Conservation (phyloP, 768 basidiomycete genomes). For the Hygrocybe coccinea region DNA sequence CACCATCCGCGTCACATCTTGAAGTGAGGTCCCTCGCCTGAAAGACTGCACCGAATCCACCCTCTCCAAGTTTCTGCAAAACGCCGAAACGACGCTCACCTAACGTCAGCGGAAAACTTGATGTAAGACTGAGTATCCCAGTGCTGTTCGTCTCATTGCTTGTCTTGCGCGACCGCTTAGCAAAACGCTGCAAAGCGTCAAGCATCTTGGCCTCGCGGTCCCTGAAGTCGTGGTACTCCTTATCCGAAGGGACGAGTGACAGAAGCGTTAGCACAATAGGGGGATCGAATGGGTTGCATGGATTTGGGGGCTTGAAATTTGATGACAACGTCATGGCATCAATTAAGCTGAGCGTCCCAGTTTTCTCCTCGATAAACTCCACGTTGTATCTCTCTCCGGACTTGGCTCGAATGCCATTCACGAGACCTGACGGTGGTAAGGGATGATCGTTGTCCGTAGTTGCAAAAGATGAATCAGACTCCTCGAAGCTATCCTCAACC, state of each 20-base stretch:
- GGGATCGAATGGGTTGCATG: slow-evolving; percentile 81
- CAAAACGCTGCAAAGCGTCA: slow-evolving; percentile 67
- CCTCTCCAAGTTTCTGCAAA: slow-evolving; percentile 88
- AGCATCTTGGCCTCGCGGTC: slow-evolving; percentile 53
- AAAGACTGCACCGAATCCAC: slow-evolving; percentile 96
- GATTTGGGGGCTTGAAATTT: slow-evolving; percentile 72
- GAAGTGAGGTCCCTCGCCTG: slow-evolving; percentile 59
- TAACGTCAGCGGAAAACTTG: slow-evolving; percentile 54
- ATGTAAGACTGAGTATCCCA: slow-evolving; percentile 34
- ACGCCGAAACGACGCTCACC: slow-evolving; percentile 63
- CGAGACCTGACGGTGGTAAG: background rate
- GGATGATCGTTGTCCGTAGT: slow-evolving; percentile 10
- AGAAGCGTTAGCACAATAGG: slow-evolving; percentile 60
- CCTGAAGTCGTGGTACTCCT: slow-evolving; percentile 57
- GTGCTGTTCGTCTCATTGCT: slow-evolving; percentile 33
- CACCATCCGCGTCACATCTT: slow-evolving; percentile 39
- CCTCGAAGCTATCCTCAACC: slow-evolving; percentile 7
- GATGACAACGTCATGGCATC: slow-evolving; percentile 60
- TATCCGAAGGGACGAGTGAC: slow-evolving; percentile 55
- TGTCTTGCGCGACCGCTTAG: slow-evolving; percentile 45
- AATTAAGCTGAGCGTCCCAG: slow-evolving; percentile 58
- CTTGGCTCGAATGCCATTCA: background rate
- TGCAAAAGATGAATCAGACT: slow-evolving; percentile 20
- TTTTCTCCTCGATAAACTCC: slow-evolving; percentile 49
- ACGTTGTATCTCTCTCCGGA: slow-evolving; percentile 10